Evolutionary conservation across 495 filamentous ascomycete species (phyloP).

Genomic region (Aspergillus biplanus): DNA sequence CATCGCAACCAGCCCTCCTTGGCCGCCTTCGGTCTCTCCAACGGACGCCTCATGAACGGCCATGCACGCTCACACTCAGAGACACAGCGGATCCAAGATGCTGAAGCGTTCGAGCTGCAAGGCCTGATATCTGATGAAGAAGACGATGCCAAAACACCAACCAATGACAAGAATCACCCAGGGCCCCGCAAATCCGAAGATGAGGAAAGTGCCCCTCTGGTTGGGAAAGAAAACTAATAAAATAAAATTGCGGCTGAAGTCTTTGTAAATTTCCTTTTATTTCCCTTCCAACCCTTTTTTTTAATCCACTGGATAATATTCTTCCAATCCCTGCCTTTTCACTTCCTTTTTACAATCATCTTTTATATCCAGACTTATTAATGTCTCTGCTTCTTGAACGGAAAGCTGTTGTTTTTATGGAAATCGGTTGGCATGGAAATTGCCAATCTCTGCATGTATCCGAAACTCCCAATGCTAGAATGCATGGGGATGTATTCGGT

Average conservation of each 20-base stretch:
- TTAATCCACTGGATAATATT: not conserved
- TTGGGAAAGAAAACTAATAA: slow-evolving; percentile 31
- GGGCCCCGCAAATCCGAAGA: slow-evolving; percentile 38
- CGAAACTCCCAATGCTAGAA: no score
- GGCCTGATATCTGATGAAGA: slow-evolving; percentile 85
- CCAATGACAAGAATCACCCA: slow-evolving; percentile 15
- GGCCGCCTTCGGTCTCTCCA: not conserved
- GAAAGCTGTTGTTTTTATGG: no score
- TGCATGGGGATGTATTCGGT: no score
- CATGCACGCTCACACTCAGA: slow-evolving; percentile 52
- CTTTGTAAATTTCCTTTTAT: slow-evolving; percentile 3
- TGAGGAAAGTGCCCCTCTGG: slow-evolving; percentile 39
- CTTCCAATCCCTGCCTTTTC: not conserved
- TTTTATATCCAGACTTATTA: not conserved
- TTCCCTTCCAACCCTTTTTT: not conserved
- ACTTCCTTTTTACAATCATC: not conserved
- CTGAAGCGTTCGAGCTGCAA: slow-evolving; percentile 88
- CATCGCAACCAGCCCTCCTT: slow-evolving; percentile 6
- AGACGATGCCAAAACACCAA: slow-evolving; percentile 35
- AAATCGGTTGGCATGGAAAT: no score
- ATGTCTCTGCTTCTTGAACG: no score
- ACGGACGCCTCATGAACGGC: slow-evolving; percentile 53
- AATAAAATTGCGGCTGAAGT: not conserved
- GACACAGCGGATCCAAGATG: slow-evolving; percentile 64
- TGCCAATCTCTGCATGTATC: no score